Percentiles rank a stretch among this genome's conserved stretches.
Conservation (phyloP, 352 stramenopile species). For the Labyrinthula sp. region DNA sequence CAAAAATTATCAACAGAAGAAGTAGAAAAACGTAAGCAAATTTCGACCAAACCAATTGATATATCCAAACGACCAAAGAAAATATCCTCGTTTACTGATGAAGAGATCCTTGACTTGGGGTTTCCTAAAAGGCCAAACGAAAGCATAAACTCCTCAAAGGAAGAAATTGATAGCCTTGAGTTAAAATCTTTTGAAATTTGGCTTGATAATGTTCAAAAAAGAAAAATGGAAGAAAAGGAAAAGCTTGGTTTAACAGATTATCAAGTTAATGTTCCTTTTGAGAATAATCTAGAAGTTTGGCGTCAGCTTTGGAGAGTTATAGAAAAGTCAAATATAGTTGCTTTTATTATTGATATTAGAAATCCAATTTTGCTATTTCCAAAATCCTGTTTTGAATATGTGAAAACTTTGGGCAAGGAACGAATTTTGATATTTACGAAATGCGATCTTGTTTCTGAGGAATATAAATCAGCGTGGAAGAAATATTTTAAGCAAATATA, state of each 20-base stretch:
- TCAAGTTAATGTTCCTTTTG: slow-evolving; percentile 80
- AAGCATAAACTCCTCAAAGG: background rate
- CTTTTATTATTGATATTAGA: slow-evolving; percentile 47
- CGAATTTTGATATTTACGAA: too few relatives aligned
- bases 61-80: too few relatives aligned
- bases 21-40: too few relatives aligned
- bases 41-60: too few relatives aligned
- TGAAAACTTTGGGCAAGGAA: too few relatives aligned
- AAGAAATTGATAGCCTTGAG: slow-evolving; percentile 40
- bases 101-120: slow-evolving; percentile 12
- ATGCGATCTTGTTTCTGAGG: slow-evolving; percentile 78
- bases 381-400: slow-evolving; percentile 11
- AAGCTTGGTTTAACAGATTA: too few relatives aligned
- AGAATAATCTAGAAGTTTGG: slow-evolving; percentile 99
- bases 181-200: slow-evolving; percentile 57
- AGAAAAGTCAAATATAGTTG: slow-evolving; percentile 80
- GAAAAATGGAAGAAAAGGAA: too few relatives aligned
- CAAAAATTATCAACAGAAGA: too few relatives aligned
- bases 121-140: slow-evolving; percentile 3
- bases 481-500: too few relatives aligned
- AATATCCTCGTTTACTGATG: too few relatives aligned
- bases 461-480: too few relatives aligned
- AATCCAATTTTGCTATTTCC: slow-evolving; percentile 31
- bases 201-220: slow-evolving; percentile 55
- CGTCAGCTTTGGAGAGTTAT: slow-evolving; percentile 92